Conservation (phyloP, 164 flowering plant genomes). For the Macadamia integrifolia region DNA sequence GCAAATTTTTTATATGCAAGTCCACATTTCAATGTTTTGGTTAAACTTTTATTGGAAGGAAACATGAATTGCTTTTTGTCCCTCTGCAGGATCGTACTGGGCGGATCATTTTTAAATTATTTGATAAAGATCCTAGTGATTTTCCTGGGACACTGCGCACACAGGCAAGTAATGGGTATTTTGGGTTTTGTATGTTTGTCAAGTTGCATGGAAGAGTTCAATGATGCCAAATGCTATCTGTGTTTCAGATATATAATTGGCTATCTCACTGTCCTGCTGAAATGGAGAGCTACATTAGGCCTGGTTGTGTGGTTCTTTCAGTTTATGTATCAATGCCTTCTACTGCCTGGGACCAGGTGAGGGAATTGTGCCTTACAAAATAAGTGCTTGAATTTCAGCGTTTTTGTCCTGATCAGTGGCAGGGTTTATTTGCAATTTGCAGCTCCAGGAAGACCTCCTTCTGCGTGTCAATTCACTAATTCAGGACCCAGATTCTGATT, state of each 20-base stretch:
- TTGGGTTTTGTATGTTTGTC: neutral
- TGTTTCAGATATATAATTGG: slow-evolving; percentile 71
- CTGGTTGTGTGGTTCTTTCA: slow-evolving; percentile 68
- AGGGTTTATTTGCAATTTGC: slow-evolving; percentile 13
- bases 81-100: slow-evolving; percentile 67
- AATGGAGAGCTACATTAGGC: slow-evolving; percentile 93
- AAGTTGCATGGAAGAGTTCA: neutral
- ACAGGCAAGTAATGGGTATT: slow-evolving; percentile 35
- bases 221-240: neutral
- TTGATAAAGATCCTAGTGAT: slow-evolving; percentile 85
- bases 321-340: slow-evolving; percentile 65
- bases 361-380: slow-evolving; percentile 16
- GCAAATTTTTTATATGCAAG: no score
- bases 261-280: slow-evolving; percentile 86
- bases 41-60: neutral
- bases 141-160: slow-evolving; percentile 58
- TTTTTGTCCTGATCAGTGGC: neutral
- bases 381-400: neutral
- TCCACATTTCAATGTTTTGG: neutral
- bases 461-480: slow-evolving; percentile 42
- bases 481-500: slow-evolving; percentile 42
- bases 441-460: slow-evolving; percentile 61
- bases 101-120: slow-evolving; percentile 68
- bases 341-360: slow-evolving; percentile 76
- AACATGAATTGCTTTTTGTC: neutral